Evolutionary conservation across 2,329 filamentous ascomycete genomes (phyloP), one percentile per base, ranked within the genome.

Genomic region (Dactylellina parvicollis): DNA sequence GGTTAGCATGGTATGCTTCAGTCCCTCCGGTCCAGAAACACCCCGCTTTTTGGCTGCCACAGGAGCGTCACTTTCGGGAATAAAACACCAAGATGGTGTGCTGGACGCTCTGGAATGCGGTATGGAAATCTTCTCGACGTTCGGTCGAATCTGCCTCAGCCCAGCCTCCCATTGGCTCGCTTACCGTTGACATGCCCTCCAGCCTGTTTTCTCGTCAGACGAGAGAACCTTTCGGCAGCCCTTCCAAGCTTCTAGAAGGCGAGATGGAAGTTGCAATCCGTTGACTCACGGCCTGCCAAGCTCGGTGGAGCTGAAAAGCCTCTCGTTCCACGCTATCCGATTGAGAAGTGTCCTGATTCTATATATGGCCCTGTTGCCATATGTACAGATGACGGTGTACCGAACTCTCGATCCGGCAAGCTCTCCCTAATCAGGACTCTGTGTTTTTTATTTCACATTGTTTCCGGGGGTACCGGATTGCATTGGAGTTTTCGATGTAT

Each of bases 241-340:
- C 67, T 72, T 72, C 66, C 69, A 66, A 60, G 55, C 60, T 73
- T 73, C 69, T 73, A 73, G 69, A 73, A 73, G 69, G 50, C 56
- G 40, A 47, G 46, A 47, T 42, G 52, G 66, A 52, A 47, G 34
- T 24, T 56, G 18, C 10, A 12, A 22, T 20, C 57, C 47, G 57
- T 38, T 14, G 20, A 24, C 40, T 61, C 28, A 22, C 44, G 56
- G 56, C 32, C 28, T 38, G 56, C 56, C 56, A 61, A 61, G 56
- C 10, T 26, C 20, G 8, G 20, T 40, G 52, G 10, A 56, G 55
- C n/a, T n/a, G n/a, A n/a, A n/a, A n/a, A n/a, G n/a, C n/a, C n/a
- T n/a, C n/a, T n/a, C n/a, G n/a, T n/a, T n/a, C n/a, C n/a, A n/a
- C n/a, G n/a, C n/a, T n/a, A n/a, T n/a, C n/a, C n/a, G n/a, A n/a